Evolutionary conservation across 352 stramenopile genomes (phyloP).

Genomic region (Pilasporangium apinafurcum): DNA sequence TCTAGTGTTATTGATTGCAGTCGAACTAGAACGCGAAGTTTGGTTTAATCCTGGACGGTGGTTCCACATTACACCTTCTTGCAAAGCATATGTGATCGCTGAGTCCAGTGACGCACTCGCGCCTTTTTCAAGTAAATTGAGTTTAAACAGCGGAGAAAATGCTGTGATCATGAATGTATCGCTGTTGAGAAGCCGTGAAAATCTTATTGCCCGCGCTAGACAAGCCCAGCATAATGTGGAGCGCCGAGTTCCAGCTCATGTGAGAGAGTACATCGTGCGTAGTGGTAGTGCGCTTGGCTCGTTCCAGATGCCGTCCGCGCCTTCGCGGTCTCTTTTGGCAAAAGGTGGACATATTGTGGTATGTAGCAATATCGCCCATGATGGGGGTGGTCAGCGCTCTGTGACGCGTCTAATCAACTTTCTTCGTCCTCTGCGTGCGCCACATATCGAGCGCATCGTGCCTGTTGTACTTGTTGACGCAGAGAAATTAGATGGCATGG

Average conservation of each 20-base stretch:
- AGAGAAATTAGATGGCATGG: constrained; percentile 52
- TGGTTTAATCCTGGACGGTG: constrained; percentile 69
- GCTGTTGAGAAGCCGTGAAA: constrained; percentile 23
- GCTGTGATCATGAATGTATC: constrained; percentile 19
- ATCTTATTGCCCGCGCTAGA: constrained; percentile 44
- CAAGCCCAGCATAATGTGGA: constrained; percentile 71
- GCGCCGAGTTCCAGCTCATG: constrained; percentile 43
- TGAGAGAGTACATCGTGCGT: constrained; percentile 55
- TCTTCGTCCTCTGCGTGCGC: constrained; percentile 57
- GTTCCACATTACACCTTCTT: constrained; percentile 40
- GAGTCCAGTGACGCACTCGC: constrained; percentile 55
- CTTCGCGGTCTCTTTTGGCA: constrained; percentile 30
- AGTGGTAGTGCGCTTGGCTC: constrained; percentile 22
- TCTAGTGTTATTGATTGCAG: constrained; percentile 65
- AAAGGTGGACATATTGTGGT: constrained; percentile 72
- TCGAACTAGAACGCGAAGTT: constrained; percentile 61
- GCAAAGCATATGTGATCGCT: constrained; percentile 71
- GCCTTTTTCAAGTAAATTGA: constrained; percentile 23
- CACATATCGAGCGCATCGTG: constrained; percentile 57
- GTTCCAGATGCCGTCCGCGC: constrained; percentile 29
- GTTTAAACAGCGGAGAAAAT: constrained; percentile 7
- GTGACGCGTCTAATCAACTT: constrained; percentile 72
- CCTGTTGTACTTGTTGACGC: constrained; percentile 75
- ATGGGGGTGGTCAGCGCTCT: constrained; percentile 47
- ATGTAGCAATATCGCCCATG: constrained; percentile 68